phyloP scores from a whole-genome alignment of 768 basidiomycete genomes.

The Pulveroboletus frians region DNA sequence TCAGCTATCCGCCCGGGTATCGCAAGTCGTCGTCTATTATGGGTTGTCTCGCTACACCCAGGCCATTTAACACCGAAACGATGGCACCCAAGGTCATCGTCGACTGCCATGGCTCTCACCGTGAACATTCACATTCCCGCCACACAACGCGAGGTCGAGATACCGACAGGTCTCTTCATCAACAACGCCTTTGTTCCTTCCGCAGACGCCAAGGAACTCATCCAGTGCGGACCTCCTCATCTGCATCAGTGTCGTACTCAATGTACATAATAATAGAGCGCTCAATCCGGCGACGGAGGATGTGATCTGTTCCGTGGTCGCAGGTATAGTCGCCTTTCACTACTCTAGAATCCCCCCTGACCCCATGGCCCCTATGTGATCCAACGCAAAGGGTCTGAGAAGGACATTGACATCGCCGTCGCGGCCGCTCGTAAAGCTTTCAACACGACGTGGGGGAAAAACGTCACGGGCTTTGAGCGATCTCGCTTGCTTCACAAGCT shows the following conservation, averaged over 20 bases:
- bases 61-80: too few relatives aligned
- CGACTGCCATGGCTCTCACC: conserved; percentile 39
- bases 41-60: too few relatives aligned
- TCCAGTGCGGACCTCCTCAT: conserved; percentile 44
- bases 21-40: too few relatives aligned
- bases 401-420: conserved; percentile 82
- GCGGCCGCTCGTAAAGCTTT: conserved; percentile 79
- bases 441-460: conserved; percentile 84
- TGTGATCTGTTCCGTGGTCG: conserved; percentile 59
- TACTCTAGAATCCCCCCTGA: neutral
- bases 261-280: conserved; percentile 38
- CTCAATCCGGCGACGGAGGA: conserved; percentile 82
- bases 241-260: conserved; percentile 13
- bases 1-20: too few relatives aligned
- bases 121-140: conserved; percentile 38
- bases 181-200: conserved; percentile 86
- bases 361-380: neutral
- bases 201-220: conserved; percentile 56
- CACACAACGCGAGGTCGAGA: conserved; percentile 46
- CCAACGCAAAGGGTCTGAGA: conserved; percentile 46
- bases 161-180: conserved; percentile 87
- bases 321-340: conserved; percentile 36
- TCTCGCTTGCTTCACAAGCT: conserved; percentile 78
- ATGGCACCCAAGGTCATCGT: too few relatives aligned
- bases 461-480: conserved; percentile 78